phyloP scores from a whole-genome alignment of 78 protist genomes.

The Diacronema lutheri region DNA sequence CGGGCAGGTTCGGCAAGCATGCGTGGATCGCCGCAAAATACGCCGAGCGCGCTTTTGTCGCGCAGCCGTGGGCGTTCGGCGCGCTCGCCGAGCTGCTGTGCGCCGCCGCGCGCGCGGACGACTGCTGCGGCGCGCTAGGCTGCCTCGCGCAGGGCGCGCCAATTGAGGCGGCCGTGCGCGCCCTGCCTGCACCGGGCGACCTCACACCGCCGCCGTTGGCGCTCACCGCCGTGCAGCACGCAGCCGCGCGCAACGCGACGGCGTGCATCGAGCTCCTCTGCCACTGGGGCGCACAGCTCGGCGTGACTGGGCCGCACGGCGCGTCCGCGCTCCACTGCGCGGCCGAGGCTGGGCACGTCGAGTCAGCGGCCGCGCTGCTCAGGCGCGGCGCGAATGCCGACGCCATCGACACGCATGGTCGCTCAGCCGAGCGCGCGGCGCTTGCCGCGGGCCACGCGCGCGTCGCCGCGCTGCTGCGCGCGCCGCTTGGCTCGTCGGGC shows the following conservation, averaged over 20 bases:
- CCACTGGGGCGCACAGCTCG: background rate
- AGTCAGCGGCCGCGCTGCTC: background rate
- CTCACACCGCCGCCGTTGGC: background rate
- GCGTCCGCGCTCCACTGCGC: background rate
- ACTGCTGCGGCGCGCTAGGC: no score
- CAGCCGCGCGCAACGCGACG: background rate
- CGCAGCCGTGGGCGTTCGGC: background rate
- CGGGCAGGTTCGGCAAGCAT: background rate
- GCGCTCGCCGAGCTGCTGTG: background rate
- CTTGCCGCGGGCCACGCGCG: no score
- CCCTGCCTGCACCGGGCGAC: background rate
- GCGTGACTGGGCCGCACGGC: background rate
- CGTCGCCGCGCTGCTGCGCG: no score
- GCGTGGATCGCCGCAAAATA: background rate
- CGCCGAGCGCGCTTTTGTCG: background rate
- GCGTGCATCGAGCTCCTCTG: background rate
- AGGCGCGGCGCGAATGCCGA: background rate
- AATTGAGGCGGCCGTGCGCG: background rate
- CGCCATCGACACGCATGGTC: no score
- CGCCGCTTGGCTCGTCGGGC: no score
- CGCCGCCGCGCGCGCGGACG: background rate
- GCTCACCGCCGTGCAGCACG: background rate
- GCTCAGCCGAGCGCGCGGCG: no score
- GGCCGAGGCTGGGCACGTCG: background rate
- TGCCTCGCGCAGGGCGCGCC: background rate